These are phyloP conservation scores for Ajuga chamaepitys DNA, from an alignment of 257 asterid species.

Conservation along the genomic window DNA sequence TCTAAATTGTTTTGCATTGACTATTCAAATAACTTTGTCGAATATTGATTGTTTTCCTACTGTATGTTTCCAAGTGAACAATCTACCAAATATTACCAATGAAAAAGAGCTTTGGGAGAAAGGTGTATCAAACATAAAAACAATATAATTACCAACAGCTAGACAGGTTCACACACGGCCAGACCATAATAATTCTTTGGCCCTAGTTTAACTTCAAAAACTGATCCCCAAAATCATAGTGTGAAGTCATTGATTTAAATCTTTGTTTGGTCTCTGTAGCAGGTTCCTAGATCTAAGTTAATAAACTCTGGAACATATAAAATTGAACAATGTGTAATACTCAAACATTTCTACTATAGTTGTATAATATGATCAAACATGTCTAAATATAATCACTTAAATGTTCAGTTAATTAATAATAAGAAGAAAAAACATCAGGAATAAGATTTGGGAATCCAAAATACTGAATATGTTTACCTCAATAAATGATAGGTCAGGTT, in stretches of 20 bases:
- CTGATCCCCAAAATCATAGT: background rate
- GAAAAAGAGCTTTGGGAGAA: background rate
- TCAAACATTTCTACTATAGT: too few species aligned
- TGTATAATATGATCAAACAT: too few species aligned
- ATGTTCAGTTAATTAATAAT: too few species aligned
- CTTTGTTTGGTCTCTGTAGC: background rate
- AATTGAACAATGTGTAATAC: too few species aligned
- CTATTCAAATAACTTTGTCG: background rate
- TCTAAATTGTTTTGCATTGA: background rate
- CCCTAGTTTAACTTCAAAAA: background rate
- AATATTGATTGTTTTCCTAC: background rate
- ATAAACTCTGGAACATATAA: too few species aligned
- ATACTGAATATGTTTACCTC: too few species aligned
- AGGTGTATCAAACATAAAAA: background rate
- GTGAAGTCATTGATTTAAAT: background rate
- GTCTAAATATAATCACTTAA: too few species aligned
- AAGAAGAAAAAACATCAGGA: too few species aligned
- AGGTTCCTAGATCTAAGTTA: background rate
- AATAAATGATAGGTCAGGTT: too few species aligned
- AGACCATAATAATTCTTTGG: background rate
- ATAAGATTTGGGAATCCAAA: too few species aligned
- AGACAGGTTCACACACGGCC: background rate
- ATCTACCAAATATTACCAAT: background rate
- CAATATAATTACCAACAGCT: background rate
- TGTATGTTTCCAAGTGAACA: constrained; percentile 4